Evolutionary conservation across 192 early-diverging fungal species (phyloP), one percentile per base, ranked within the genome.

Genomic region (Allomyces arbusculus): DNA sequence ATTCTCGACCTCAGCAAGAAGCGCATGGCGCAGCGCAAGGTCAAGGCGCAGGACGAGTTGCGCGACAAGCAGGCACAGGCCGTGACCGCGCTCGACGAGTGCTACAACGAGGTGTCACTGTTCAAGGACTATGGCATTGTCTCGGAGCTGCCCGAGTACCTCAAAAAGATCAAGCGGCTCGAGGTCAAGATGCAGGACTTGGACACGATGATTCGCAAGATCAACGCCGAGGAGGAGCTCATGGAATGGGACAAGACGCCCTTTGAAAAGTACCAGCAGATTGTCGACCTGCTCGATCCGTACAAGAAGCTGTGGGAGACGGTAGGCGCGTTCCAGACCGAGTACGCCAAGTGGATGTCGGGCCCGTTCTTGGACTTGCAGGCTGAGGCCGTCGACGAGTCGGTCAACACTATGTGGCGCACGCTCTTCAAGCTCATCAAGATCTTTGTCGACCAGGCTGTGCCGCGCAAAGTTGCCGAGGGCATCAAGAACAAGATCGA

Each of bases 401-500:
- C 92, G 74, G 77, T 93, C 10, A 86, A 91, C 62, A 85, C 86
- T 70, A 83, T 82, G 66, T 80, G 98, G 62, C 91, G 97, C 71
- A 75, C 75, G 22, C 80, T 96, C 24, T 71, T 95, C 22, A 73
- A 77, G 61, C 81, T 83, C 44, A 90, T 88, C 22, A 95, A 94
- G 73, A 87, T 91, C 66, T 84, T 98, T 84, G 91, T 91, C 23
- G 90, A 84, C 78, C 87, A 89, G 62, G 93, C 95, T 88, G 84
- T 93, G 20, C 88, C 91, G 71, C 98, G 98, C 79, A 89, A 89
- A 3, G 94, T 95, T 0, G 97, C 88, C 69, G 91, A 98, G 71
- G 90, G 88, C 68, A 82, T 95, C 63, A 92, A 97, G 68, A 86
- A 92, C 64, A 82, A 82, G 20, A 76, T 99, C 64, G 82, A 87